These are phyloP conservation scores for Fusarium illudens DNA, from an alignment of 2,329 filamentous ascomycete species.

Conservation along the genomic window DNA sequence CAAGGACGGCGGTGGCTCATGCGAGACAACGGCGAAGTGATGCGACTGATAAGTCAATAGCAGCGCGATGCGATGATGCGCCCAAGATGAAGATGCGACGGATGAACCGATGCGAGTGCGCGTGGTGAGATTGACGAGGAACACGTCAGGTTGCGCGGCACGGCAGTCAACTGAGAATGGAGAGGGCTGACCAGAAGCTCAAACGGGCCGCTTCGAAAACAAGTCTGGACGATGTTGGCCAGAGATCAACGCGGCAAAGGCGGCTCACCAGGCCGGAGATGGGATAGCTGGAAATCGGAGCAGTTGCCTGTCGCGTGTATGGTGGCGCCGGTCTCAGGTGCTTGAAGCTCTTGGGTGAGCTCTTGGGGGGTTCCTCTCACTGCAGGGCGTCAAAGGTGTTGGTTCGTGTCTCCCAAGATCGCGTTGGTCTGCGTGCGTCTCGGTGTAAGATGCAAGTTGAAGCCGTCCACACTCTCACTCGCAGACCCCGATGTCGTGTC, in stretches of 20 bases:
- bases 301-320: slow-evolving; percentile 5
- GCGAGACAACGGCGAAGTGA: background rate
- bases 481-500: no score
- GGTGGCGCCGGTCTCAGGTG: slow-evolving; percentile 1
- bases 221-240: slow-evolving; percentile 11
- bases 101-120: background rate
- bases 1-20: slow-evolving; percentile 3
- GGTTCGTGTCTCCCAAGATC: background rate
- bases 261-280: slow-evolving; percentile 15
- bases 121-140: background rate
- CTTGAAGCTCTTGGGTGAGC: background rate
- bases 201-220: background rate
- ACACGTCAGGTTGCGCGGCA: background rate
- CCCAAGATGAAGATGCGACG: background rate
- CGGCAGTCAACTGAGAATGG: background rate
- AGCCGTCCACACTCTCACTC: background rate
- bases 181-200: background rate
- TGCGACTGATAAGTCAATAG: background rate
- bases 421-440: background rate
- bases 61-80: background rate
- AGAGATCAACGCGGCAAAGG: slow-evolving; percentile 27
- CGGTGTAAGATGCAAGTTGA: slow-evolving; percentile 1
- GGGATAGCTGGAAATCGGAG: slow-evolving; percentile 4
- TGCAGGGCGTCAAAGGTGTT: slow-evolving; percentile 2
- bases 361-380: background rate